Evolutionary conservation across 257 asterid genomes (phyloP).

Genomic region (Fraxinus excelsior): DNA sequence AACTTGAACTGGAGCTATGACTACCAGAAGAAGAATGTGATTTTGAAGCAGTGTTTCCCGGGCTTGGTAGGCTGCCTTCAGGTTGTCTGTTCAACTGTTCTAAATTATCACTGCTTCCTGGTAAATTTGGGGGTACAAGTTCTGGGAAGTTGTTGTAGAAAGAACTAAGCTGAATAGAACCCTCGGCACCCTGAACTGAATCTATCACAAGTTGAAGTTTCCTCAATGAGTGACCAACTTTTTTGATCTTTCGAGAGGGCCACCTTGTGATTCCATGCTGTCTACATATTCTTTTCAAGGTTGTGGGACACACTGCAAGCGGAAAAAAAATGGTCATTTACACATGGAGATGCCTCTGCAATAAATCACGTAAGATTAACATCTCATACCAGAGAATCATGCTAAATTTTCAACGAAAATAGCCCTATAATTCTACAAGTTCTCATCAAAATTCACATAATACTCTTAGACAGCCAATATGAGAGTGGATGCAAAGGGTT

Average conservation of each 20-base stretch:
- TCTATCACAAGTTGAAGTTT: constrained; percentile 88
- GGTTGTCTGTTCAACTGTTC: constrained; percentile 33
- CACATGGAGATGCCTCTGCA: constrained; percentile 1
- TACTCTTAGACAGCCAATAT: background rate
- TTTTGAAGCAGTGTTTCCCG: constrained; percentile 38
- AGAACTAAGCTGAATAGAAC: constrained; percentile 68
- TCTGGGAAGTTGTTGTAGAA: constrained; percentile 80
- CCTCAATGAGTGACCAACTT: constrained; percentile 77
- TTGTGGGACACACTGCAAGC: constrained; percentile 82
- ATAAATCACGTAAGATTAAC: background rate
- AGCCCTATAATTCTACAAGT: background rate
- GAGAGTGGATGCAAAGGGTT: background rate
- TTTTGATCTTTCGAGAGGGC: constrained; percentile 91
- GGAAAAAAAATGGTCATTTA: constrained; percentile 5
- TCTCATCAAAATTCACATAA: background rate
- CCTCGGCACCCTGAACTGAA: constrained; percentile 80
- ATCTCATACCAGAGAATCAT: background rate
- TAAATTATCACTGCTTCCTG: constrained; percentile 32
- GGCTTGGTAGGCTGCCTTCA: constrained; percentile 45
- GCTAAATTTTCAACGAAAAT: background rate
- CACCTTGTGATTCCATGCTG: constrained; percentile 80
- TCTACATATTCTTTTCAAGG: constrained; percentile 88
- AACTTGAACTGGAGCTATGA: constrained; percentile 74
- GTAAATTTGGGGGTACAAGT: constrained; percentile 52
- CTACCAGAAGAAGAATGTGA: constrained; percentile 64